A percentile compares a stretch with the other conserved stretches of the same genome.
Evolutionary conservation across 2,329 filamentous ascomycete genomes (phyloP).

Genomic region (Hymenoscyphus albidus): DNA sequence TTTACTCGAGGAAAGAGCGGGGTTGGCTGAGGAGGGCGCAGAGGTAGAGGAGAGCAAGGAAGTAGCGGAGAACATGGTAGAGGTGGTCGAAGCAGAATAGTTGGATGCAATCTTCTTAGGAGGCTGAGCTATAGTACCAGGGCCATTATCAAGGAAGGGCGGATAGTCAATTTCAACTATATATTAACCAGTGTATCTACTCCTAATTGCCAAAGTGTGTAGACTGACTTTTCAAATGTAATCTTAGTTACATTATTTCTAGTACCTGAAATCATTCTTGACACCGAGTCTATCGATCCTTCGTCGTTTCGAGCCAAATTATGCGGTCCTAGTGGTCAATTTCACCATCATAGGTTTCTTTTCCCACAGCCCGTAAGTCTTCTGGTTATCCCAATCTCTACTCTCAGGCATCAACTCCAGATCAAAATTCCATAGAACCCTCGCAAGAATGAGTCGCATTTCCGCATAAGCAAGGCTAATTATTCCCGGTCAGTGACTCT

Average conservation of each 20-base stretch:
- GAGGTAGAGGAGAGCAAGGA: neutral
- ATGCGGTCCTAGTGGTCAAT: neutral
- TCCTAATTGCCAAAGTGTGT: too few relatives aligned
- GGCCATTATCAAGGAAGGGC: too few relatives aligned
- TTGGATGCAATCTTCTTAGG: too few relatives aligned
- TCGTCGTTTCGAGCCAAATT: neutral
- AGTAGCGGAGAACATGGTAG: neutral
- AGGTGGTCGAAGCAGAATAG: neutral
- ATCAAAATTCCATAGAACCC: conserved; percentile 15
- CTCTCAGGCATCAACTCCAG: conserved; percentile 8
- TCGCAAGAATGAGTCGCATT: conserved; percentile 19
- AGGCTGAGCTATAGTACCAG: too few relatives aligned
- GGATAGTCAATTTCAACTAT: too few relatives aligned
- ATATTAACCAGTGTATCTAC: too few relatives aligned
- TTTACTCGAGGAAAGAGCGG: neutral
- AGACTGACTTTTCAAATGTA: too few relatives aligned
- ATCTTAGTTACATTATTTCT: too few relatives aligned
- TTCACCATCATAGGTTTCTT: conserved; percentile 8
- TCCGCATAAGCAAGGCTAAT: conserved; percentile 14
- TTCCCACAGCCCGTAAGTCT: conserved; percentile 15
- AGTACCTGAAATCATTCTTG: too few relatives aligned
- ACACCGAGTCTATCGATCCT: too few relatives aligned
- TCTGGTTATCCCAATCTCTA: conserved; percentile 13
- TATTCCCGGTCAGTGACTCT: neutral
- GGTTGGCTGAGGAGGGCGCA: neutral